A percentile compares a stretch with the other conserved stretches of the same genome.
phyloP scores from a whole-genome alignment of 805 yeast genomes.

The Wickerhamiella allomyrinae region DNA sequence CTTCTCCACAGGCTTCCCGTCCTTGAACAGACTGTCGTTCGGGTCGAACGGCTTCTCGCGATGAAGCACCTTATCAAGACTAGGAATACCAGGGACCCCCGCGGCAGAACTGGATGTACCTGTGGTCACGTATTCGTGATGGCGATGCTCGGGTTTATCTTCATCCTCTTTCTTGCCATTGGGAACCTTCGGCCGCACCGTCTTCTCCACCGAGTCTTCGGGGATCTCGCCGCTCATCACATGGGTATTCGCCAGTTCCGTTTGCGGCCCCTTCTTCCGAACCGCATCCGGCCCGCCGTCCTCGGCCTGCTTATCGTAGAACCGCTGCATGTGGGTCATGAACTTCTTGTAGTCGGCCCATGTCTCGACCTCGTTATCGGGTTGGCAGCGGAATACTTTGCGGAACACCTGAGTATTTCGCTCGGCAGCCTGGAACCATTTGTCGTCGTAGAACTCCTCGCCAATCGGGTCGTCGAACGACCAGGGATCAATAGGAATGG shows the following conservation, averaged over 20 bases:
- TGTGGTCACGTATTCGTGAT: neutral
- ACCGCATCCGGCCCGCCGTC: conserved; percentile 37
- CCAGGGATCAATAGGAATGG: conserved; percentile 67
- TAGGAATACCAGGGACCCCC: conserved; percentile 9
- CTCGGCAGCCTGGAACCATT: conserved; percentile 66
- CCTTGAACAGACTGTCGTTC: conserved; percentile 2
- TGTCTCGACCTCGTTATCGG: conserved; percentile 76
- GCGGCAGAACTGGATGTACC: conserved; percentile 6
- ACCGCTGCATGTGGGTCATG: conserved; percentile 27
- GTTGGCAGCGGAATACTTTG: conserved; percentile 83
- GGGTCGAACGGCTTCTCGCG: conserved; percentile 4
- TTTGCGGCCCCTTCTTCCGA: conserved; percentile 15
- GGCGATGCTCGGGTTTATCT: neutral
- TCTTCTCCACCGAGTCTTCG: neutral
- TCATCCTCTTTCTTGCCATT: neutral
- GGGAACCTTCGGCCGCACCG: neutral
- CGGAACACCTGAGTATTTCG: conserved; percentile 73
- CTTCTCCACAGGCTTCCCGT: neutral
- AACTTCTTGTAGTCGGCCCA: conserved; percentile 82
- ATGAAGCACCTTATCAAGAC: neutral
- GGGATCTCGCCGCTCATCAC: conserved; percentile 3
- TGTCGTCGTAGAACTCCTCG: conserved; percentile 68
- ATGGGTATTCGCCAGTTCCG: conserved; percentile 16
- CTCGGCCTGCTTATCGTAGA: conserved; percentile 32
- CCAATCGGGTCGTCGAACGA: conserved; percentile 75